Evolutionary conservation across 1,284 basidiomycete genomes (phyloP).

Genomic region (Fomes fomentarius): DNA sequence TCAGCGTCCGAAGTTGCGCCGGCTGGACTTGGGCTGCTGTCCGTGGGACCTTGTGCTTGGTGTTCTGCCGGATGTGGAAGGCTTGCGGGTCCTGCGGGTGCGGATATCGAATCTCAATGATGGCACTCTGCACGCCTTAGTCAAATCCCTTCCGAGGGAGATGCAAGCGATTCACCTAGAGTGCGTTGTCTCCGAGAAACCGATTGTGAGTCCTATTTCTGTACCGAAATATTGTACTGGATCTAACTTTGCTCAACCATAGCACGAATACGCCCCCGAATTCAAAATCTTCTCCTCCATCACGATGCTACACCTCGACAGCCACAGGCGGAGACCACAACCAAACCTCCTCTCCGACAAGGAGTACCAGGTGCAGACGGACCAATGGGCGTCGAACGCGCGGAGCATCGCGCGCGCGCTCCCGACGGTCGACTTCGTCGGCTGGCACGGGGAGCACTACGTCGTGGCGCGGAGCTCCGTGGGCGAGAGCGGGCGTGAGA

Average conservation of each 20-base stretch:
- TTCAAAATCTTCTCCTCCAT: slow-evolving; percentile 53
- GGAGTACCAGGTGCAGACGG: slow-evolving; percentile 58
- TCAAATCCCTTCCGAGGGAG: slow-evolving; percentile 46
- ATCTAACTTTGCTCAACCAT: not conserved
- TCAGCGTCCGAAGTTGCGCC: slow-evolving; percentile 47
- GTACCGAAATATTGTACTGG: not conserved
- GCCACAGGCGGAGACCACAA: slow-evolving; percentile 51
- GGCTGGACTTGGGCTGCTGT: slow-evolving; percentile 63
- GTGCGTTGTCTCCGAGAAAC: slow-evolving; percentile 49
- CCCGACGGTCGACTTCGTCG: slow-evolving; percentile 61
- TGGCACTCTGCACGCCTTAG: slow-evolving; percentile 41
- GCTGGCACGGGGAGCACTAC: slow-evolving; percentile 72
- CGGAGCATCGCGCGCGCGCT: slow-evolving; percentile 50
- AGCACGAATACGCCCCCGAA: slow-evolving; percentile 54
- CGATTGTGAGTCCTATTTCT: slow-evolving; percentile 48
- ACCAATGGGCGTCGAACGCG: slow-evolving; percentile 54
- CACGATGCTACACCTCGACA: slow-evolving; percentile 60
- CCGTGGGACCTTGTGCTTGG: slow-evolving; percentile 61
- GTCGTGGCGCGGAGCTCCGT: slow-evolving; percentile 46
- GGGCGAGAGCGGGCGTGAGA: slow-evolving; percentile 3
- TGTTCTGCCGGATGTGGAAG: slow-evolving; percentile 51
- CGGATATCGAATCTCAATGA: slow-evolving; percentile 52
- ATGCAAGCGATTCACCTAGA: slow-evolving; percentile 59
- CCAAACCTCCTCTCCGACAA: slow-evolving; percentile 61
- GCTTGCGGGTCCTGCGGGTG: slow-evolving; percentile 57